These are phyloP conservation scores for Phaffomyces opuntiae DNA, from an alignment of 805 yeast genomes.

Conservation along the genomic window DNA sequence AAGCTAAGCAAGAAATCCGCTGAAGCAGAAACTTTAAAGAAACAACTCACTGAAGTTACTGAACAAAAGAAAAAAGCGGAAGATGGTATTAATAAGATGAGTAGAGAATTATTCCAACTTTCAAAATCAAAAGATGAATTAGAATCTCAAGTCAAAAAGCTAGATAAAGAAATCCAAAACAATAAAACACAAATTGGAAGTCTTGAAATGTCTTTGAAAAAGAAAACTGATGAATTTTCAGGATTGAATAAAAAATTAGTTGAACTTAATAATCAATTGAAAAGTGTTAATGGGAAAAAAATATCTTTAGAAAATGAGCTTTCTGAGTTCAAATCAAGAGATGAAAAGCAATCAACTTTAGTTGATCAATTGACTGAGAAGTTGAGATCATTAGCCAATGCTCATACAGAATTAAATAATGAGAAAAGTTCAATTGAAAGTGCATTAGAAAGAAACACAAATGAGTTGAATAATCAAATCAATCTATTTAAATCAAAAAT, in stretches of 20 bases:
- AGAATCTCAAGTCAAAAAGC: slow-evolving; percentile 35
- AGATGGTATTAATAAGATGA: slow-evolving; percentile 86
- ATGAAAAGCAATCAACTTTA: slow-evolving; percentile 26
- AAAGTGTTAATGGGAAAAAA: neutral
- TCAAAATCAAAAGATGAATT: slow-evolving; percentile 50
- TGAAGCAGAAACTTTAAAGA: slow-evolving; percentile 18
- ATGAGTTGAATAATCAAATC: slow-evolving; percentile 11
- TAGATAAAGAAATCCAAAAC: slow-evolving; percentile 26
- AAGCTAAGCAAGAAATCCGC: slow-evolving; percentile 16
- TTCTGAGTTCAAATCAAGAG: slow-evolving; percentile 19
- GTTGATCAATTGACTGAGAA: slow-evolving; percentile 39
- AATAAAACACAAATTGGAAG: slow-evolving; percentile 20
- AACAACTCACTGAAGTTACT: slow-evolving; percentile 21
- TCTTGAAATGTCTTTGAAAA: slow-evolving; percentile 13
- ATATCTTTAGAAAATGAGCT: slow-evolving; percentile 18
- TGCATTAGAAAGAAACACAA: slow-evolving; percentile 8
- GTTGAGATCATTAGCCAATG: slow-evolving; percentile 34
- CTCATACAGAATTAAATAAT: slow-evolving; percentile 22
- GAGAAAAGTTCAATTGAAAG: slow-evolving; percentile 19
- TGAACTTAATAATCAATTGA: slow-evolving; percentile 1
- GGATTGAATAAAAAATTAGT: slow-evolving; percentile 10
- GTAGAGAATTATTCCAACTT: slow-evolving; percentile 66
- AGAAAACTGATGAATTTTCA: slow-evolving; percentile 11
- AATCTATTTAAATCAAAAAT: slow-evolving; percentile 9
- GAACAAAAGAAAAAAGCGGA: slow-evolving; percentile 59